Base-by-base conservation (phyloP, 2,329 filamentous ascomycete species). In the Alternaria burnsii region DNA sequence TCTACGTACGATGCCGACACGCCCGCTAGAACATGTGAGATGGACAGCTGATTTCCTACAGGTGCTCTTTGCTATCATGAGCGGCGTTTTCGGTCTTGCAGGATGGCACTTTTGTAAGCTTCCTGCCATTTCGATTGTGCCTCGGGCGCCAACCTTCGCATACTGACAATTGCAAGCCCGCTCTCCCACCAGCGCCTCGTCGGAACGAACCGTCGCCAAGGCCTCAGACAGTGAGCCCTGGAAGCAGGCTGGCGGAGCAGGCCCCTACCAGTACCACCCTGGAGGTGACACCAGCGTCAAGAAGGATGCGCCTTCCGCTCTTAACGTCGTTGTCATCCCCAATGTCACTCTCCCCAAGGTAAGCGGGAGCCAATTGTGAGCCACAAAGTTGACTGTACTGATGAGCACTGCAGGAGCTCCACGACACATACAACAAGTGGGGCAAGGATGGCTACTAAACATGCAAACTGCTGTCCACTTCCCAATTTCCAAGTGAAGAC, bases 381-480 rank as follows among this genome's bases (percentile, higher is more conserved):
- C 43, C 38, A 14, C 2, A 42, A 24, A 42, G 20, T 42, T 24
- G 26, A 34, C 22, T 24, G 16, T 50, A 32, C 52, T 64, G 41
- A 65, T 42, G 11, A 24, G 6, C 22, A 28, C 10, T 22, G 43
- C 44, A 96, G 92, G 87, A 90, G 75, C 88, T 97, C 68, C 95
- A 99, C 84, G 95, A 99, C 73, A 91, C 91, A 84, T 98, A 91
- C 89, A 99, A 99, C 91, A 99, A 99, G 87, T 98, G 92, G 89
- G 95, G 95, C 82, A 98, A 98, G 89, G 95, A 98, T 71, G 94
- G 93, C 72, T 98, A 91, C 83, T 79, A 73, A 63, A 48, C 52
- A 38, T 28, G 16, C 10, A 38, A 28, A 36, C 44, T 42, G 40
- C 24, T 28, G 50, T 26, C 28, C 22, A 55, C n/a, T 38, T 32